phyloP scores from a whole-genome alignment of 2,329 filamentous ascomycete genomes.

The Metarhizium humberi region DNA sequence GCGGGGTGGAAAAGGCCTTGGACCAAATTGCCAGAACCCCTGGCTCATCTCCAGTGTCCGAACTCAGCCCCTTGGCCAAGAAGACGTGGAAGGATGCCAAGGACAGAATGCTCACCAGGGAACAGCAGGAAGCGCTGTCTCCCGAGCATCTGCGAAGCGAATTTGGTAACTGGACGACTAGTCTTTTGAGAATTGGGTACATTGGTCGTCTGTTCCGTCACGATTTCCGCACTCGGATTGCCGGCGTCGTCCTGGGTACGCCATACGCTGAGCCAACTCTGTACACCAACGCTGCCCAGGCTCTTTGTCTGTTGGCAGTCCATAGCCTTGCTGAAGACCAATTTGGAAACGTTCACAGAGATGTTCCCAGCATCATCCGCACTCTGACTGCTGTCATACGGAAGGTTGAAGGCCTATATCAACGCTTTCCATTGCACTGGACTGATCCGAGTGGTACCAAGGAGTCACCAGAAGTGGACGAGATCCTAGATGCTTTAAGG shows the following conservation, averaged over 20 bases:
- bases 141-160: conserved; percentile 39
- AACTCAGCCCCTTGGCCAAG: conserved; percentile 41
- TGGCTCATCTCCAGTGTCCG: conserved; percentile 37
- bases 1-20: conserved; percentile 36
- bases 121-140: conserved; percentile 45
- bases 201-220: conserved; percentile 63
- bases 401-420: conserved; percentile 60
- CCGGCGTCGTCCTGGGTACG: conserved; percentile 59
- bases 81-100: conserved; percentile 38
- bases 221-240: conserved; percentile 55
- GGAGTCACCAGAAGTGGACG: conserved; percentile 58
- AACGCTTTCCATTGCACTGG: conserved; percentile 58
- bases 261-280: conserved; percentile 62
- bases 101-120: conserved; percentile 37
- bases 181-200: conserved; percentile 36
- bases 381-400: conserved; percentile 60
- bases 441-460: conserved; percentile 57
- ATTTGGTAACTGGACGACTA: conserved; percentile 37
- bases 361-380: conserved; percentile 66
- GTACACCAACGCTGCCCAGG: conserved; percentile 63
- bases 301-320: conserved; percentile 59
- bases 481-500: conserved; percentile 56
- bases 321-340: conserved; percentile 71
- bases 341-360: conserved; percentile 77
- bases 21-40: conserved; percentile 35